Conservation (phyloP, 768 basidiomycete species). For the Russula lepida region DNA sequence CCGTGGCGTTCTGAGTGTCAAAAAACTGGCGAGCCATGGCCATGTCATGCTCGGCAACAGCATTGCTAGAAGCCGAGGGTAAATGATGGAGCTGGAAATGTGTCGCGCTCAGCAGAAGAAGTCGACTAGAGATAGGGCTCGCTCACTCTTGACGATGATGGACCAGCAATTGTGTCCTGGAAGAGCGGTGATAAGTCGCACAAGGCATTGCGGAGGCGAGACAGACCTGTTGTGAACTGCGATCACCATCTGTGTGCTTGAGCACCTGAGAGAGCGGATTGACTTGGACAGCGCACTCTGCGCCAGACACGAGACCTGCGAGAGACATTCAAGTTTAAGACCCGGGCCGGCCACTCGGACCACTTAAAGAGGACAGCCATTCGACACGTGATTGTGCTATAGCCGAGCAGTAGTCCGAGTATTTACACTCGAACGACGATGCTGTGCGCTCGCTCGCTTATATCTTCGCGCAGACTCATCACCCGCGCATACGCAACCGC, state of each 20-base stretch:
- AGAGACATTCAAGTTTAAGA: constrained; percentile 58
- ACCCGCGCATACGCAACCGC: constrained; percentile 50
- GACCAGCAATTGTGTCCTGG: constrained; percentile 67
- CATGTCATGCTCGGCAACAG: constrained; percentile 56
- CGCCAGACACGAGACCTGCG: constrained; percentile 74
- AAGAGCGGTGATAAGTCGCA: background rate
- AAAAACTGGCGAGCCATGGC: constrained; percentile 79
- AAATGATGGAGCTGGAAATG: constrained; percentile 63
- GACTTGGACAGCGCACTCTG: constrained; percentile 76
- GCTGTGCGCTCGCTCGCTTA: constrained; percentile 4
- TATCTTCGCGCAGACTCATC: constrained; percentile 3
- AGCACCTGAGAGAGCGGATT: constrained; percentile 87
- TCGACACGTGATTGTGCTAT: constrained; percentile 12
- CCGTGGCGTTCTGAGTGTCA: constrained; percentile 35
- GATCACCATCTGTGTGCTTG: constrained; percentile 84
- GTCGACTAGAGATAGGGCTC: background rate
- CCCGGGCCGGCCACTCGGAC: background rate
- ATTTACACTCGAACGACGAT: no score
- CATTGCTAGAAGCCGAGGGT: constrained; percentile 44
- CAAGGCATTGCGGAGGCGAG: background rate
- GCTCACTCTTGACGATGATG: constrained; percentile 62
- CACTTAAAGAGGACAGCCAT: background rate
- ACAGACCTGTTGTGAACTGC: constrained; percentile 77
- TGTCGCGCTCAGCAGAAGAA: background rate
- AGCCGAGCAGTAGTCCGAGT: no score